phyloP scores from a whole-genome alignment of 441 rosid species.

The Jatropha podagrica region DNA sequence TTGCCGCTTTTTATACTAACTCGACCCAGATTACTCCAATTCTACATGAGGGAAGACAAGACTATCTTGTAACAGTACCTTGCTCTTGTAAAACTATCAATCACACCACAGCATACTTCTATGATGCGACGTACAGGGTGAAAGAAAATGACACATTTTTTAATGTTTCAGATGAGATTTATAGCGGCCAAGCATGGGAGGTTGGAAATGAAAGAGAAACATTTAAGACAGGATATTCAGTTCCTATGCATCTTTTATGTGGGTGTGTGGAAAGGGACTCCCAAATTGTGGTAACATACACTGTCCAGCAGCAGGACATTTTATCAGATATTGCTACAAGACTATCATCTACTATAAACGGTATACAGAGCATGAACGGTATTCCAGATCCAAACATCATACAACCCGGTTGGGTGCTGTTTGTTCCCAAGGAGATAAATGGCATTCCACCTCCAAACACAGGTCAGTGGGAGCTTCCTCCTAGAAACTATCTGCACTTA shows the following conservation, averaged over 20 bases:
- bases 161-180: constrained; percentile 31
- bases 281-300: constrained; percentile 49
- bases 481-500: background rate
- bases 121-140: constrained; percentile 34
- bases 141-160: constrained; percentile 28
- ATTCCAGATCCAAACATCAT: constrained; percentile 26
- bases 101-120: constrained; percentile 47
- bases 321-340: constrained; percentile 34
- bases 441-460: constrained; percentile 20
- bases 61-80: constrained; percentile 47
- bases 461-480: background rate
- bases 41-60: constrained; percentile 20
- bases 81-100: constrained; percentile 42
- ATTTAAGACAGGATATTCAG: constrained; percentile 15
- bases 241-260: constrained; percentile 44
- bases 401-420: constrained; percentile 41
- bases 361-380: constrained; percentile 37
- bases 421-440: constrained; percentile 40
- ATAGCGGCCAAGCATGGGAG: constrained; percentile 47
- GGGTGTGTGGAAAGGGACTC: constrained; percentile 43
- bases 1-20: constrained; percentile 41
- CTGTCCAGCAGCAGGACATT: constrained; percentile 48
- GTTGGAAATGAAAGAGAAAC: constrained; percentile 28
- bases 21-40: constrained; percentile 33
- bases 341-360: constrained; percentile 33